Evolutionary conservation across 805 yeast genomes (phyloP).

Genomic region (Candida corydali): DNA sequence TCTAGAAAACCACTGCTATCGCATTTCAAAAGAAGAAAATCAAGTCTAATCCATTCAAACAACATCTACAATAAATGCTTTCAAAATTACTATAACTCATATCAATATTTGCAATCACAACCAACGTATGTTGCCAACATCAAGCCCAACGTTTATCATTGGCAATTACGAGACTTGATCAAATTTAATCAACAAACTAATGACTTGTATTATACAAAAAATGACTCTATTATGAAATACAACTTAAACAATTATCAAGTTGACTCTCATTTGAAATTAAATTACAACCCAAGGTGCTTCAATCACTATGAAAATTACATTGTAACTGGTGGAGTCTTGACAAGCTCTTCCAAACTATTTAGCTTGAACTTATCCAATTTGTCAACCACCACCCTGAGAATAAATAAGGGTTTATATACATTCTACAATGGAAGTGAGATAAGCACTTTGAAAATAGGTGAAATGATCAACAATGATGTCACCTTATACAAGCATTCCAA

Average conservation of each 20-base stretch:
- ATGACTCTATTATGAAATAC: conserved; percentile 46
- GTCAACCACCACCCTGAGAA: conserved; percentile 19
- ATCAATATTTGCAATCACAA: conserved; percentile 30
- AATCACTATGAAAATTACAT: conserved; percentile 49
- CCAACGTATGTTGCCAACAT: conserved; percentile 32
- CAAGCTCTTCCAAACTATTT: conserved; percentile 33
- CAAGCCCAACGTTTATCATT: conserved; percentile 45
- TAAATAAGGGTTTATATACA: conserved; percentile 62
- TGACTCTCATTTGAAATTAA: conserved; percentile 43
- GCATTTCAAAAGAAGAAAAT: background rate
- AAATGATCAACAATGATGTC: conserved; percentile 80
- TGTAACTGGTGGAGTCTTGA: conserved; percentile 46
- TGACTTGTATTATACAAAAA: conserved; percentile 55
- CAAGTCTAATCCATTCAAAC: background rate
- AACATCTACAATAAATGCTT: conserved; percentile 24
- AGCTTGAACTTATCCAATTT: conserved; percentile 22
- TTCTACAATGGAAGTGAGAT: conserved; percentile 46
- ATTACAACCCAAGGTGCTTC: conserved; percentile 69
- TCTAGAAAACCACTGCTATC: background rate
- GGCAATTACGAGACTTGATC: conserved; percentile 80
- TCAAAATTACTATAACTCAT: conserved; percentile 41
- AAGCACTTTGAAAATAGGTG: conserved; percentile 61
- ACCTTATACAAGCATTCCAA: conserved; percentile 39
- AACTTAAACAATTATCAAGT: conserved; percentile 29
- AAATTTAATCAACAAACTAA: conserved; percentile 43